Base-by-base conservation (phyloP, 441 rosid genomes). In the Breynia disticha region DNA sequence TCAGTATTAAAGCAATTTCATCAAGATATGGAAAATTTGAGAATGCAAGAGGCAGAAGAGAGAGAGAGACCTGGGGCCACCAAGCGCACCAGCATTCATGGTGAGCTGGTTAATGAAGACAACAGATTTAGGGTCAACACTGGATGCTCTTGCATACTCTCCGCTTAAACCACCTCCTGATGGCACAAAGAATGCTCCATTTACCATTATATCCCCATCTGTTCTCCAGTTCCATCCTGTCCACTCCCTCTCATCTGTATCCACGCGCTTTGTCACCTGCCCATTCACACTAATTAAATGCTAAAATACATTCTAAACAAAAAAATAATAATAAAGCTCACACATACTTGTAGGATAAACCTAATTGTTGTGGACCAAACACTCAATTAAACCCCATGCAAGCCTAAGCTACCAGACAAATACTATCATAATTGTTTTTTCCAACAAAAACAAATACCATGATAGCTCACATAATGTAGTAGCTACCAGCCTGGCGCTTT, bases 251-350 rank as follows among this genome's bases (percentile, higher is more conserved):
- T 88, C 98, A 38, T 78, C 63, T 1, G 87, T 65, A 1, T 91
- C 94, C 72, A 91, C 98, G 52, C 98, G 83, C 73, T 88, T 91
- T 9, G 98, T 91, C 71, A 91, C 96, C 98, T 91, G 72, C 7
- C 35, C 11, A n/a, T 16, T 16, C 1, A 14, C 9, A 1, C 20
- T 9, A 12, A 48, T 24, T 24, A 3, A 24, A 24, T 24, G 32
- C 32, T 24, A 24, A 7, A 24, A 24, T 24, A 24, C 32, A 24
- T n/a, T n/a, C n/a, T n/a, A n/a, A n/a, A n/a, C n/a, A n/a, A n/a
- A n/a, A n/a, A n/a, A n/a, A n/a, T n/a, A n/a, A n/a, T n/a, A n/a
- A n/a, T n/a, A n/a, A n/a, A n/a, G n/a, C n/a, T n/a, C n/a, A n/a
- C n/a, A n/a, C n/a, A n/a, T n/a, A n/a, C n/a, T n/a, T n/a, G n/a